A percentile compares a stretch with the other conserved stretches of the same genome.
These are phyloP conservation scores for Odontarrhena argentea DNA, from an alignment of 345 rosid species.

Conservation along the genomic window DNA sequence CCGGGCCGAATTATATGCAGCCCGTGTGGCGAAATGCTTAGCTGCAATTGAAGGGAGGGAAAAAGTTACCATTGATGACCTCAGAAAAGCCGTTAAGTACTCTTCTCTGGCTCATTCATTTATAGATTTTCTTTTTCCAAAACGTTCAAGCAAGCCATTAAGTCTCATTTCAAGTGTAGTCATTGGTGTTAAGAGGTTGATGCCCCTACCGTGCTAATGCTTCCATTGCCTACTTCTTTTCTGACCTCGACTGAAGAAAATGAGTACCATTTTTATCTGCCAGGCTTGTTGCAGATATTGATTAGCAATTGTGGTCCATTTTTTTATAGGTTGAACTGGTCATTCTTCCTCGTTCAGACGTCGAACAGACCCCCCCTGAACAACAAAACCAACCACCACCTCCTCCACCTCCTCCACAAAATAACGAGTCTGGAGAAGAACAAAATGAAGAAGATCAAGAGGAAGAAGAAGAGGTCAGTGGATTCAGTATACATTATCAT, in stretches of 20 bases:
- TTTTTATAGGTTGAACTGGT: constrained; percentile 84
- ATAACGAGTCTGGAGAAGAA: constrained; percentile 75
- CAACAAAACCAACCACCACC: constrained; percentile 91
- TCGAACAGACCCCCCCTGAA: constrained; percentile 80
- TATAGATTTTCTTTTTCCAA: background rate
- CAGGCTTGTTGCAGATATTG: constrained; percentile 14
- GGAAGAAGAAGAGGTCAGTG: constrained; percentile 51
- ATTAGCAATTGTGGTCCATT: constrained; percentile 21
- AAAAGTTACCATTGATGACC: constrained; percentile 88
- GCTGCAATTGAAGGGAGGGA: constrained; percentile 96
- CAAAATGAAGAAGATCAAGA: constrained; percentile 89
- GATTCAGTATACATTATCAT: background rate
- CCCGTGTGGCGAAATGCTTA: constrained; percentile 92
- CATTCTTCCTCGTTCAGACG: constrained; percentile 89
- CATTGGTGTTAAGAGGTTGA: background rate
- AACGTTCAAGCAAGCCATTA: constrained; percentile 1
- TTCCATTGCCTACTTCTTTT: background rate
- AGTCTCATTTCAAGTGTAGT: background rate
- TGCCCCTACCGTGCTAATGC: background rate
- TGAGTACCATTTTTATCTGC: no score
- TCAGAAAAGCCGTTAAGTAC: constrained; percentile 89
- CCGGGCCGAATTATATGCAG: constrained; percentile 93
- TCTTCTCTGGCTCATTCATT: constrained; percentile 33
- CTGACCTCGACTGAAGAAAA: background rate
- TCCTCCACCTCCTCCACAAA: constrained; percentile 96